These are phyloP conservation scores for Psilocybe cyanescens DNA, from an alignment of 768 basidiomycete genomes.

Conservation along the genomic window DNA sequence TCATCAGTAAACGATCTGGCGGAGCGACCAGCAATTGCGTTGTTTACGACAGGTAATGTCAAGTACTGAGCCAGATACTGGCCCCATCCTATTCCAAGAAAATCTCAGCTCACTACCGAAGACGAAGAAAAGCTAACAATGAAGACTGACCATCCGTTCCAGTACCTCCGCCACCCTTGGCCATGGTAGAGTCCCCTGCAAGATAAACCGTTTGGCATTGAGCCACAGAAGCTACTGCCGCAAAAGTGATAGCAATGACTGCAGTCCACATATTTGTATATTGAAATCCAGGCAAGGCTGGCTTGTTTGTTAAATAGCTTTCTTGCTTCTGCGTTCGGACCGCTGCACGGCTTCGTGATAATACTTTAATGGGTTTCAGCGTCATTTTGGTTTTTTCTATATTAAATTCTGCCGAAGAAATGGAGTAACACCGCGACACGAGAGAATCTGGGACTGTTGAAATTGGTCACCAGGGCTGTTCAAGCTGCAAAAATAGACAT, in stretches of 20 bases:
- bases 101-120: background rate
- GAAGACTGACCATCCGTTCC: slow-evolving; percentile 36
- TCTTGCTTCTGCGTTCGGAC: background rate
- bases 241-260: background rate
- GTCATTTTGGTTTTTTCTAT: background rate
- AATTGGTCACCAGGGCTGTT: slow-evolving; percentile 1
- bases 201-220: slow-evolving; percentile 38
- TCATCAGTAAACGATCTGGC: slow-evolving; percentile 52
- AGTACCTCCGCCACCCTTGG: slow-evolving; percentile 38
- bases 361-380: background rate
- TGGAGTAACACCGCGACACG: background rate
- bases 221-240: background rate
- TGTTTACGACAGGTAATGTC: slow-evolving; percentile 46
- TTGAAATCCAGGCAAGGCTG: background rate
- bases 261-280: background rate
- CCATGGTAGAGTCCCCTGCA: slow-evolving; percentile 51
- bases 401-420: slow-evolving; percentile 9
- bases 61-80: slow-evolving; percentile 45
- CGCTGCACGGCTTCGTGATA: background rate
- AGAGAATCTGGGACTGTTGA: background rate
- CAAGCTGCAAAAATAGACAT: background rate
- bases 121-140: background rate
- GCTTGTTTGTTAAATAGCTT: background rate
- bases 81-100: slow-evolving; percentile 42
- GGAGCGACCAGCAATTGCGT: slow-evolving; percentile 48